These are phyloP conservation scores for Penicillium simplicissimum DNA, from an alignment of 495 filamentous ascomycete genomes.

Conservation along the genomic window DNA sequence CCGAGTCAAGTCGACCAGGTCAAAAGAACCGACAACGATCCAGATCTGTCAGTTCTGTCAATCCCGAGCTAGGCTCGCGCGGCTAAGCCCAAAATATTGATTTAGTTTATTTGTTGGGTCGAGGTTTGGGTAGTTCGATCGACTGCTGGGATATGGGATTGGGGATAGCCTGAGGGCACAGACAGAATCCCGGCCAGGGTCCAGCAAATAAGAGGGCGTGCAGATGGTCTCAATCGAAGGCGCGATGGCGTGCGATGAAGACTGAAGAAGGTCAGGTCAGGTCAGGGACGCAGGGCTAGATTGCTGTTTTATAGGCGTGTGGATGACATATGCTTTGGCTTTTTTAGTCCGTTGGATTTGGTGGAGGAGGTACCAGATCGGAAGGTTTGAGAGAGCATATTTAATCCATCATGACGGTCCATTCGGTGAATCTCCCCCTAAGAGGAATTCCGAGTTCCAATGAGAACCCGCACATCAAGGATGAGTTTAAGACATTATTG, in stretches of 20 bases:
- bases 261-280: neutral
- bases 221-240: constrained; percentile 18
- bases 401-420: neutral
- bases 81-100: neutral
- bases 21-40: neutral
- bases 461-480: neutral
- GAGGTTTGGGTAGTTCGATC: neutral
- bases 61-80: neutral
- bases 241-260: constrained; percentile 29
- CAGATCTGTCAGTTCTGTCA: neutral
- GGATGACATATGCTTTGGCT: constrained; percentile 6
- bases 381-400: neutral
- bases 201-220: constrained; percentile 26
- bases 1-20: neutral
- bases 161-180: constrained; percentile 16
- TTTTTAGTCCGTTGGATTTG: neutral
- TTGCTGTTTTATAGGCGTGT: constrained; percentile 17
- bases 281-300: constrained; percentile 8
- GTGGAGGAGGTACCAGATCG: neutral
- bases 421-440: constrained; percentile 2
- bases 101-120: neutral
- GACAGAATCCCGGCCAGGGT: constrained; percentile 10
- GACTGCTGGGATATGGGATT: constrained; percentile 5
- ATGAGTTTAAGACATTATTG: neutral
- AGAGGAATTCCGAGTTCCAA: neutral